A percentile compares a stretch with the other conserved stretches of the same genome.
Evolutionary conservation across 495 filamentous ascomycete genomes (phyloP).

Genomic region (Cercophora scortea): DNA sequence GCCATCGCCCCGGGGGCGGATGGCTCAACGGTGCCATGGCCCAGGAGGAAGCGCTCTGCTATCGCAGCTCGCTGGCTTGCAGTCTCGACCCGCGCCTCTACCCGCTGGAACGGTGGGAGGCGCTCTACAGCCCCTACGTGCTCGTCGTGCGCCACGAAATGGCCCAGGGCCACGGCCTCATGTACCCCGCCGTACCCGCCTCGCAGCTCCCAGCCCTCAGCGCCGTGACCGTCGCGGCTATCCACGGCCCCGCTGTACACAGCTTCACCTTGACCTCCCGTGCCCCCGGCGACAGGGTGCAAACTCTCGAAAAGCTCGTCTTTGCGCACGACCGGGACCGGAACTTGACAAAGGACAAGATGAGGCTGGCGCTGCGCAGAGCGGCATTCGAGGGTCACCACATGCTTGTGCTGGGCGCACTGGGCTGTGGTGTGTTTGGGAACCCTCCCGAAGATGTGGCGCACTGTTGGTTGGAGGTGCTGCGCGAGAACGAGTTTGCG

Average conservation of each 20-base stretch:
- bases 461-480: conserved; percentile 47
- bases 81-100: not conserved
- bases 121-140: conserved; percentile 51
- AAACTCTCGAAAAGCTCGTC: conserved; percentile 3
- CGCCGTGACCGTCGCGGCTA: conserved; percentile 49
- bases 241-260: not conserved
- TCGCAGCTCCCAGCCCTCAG: conserved; percentile 36
- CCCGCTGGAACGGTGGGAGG: conserved; percentile 11
- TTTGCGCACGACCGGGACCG: conserved; percentile 27
- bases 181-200: conserved; percentile 8
- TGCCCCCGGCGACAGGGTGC: not conserved
- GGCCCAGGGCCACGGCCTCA: conserved; percentile 29
- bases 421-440: conserved; percentile 56
- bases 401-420: conserved; percentile 50
- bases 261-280: not conserved
- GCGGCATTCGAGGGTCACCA: conserved; percentile 43
- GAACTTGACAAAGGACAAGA: conserved; percentile 47
- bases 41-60: conserved; percentile 6
- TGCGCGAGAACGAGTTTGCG: conserved; percentile 49
- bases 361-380: conserved; percentile 47
- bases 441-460: conserved; percentile 52
- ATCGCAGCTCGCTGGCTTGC: conserved; percentile 3
- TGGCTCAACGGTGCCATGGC: conserved; percentile 9
- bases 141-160: conserved; percentile 43
- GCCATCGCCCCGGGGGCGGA: conserved; percentile 2